These are phyloP conservation scores for Hanseniaspora valbyensis DNA, from an alignment of 805 yeast species.

Conservation along the genomic window DNA sequence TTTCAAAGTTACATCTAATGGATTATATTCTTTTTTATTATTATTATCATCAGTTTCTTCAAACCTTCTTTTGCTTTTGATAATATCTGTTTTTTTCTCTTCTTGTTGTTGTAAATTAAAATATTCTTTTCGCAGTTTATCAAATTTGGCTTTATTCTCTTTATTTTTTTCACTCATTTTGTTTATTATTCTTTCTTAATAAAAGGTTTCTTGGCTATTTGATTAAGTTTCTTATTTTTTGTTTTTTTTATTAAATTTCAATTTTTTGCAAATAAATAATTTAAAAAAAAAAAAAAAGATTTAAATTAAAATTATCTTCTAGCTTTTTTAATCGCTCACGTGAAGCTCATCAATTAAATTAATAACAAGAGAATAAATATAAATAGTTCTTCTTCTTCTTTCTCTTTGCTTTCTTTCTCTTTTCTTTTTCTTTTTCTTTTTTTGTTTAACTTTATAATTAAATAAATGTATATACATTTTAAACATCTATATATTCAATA, in stretches of 20 bases:
- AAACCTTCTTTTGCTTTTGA: background rate
- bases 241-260: no score
- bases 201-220: background rate
- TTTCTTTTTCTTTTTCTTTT: background rate
- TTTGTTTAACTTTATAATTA: background rate
- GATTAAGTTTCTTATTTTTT: no score
- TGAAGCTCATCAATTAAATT: background rate
- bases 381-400: no score
- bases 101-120: background rate
- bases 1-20: background rate
- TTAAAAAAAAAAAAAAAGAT: no score
- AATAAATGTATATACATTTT: background rate
- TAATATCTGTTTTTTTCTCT: background rate
- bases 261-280: no score
- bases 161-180: background rate
- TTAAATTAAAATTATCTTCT: no score
- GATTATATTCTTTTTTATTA: background rate
- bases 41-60: background rate
- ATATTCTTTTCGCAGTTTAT: background rate
- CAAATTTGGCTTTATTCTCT: background rate
- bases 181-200: background rate
- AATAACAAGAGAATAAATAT: background rate
- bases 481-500: slow-evolving; percentile 9
- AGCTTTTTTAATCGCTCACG: no score
- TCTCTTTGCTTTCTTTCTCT: no score